Conservation (phyloP, 495 filamentous ascomycete species). For the Schizothecium vesticola region DNA sequence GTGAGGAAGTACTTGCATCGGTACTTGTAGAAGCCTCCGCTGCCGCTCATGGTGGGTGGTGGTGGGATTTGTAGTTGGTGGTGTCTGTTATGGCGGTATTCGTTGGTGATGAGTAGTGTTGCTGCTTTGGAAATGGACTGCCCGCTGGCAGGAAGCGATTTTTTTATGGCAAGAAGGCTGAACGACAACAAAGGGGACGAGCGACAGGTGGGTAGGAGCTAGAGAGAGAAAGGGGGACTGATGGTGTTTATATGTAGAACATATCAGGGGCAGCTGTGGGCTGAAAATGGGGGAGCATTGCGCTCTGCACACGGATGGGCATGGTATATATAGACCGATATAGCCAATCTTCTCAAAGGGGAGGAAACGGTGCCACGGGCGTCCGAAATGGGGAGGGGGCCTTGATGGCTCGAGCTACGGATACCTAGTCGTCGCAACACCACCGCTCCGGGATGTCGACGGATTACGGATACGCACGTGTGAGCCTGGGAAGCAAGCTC, state of each 20-base stretch:
- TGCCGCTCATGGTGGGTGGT: constrained; percentile 45
- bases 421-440: neutral
- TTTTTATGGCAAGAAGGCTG: neutral
- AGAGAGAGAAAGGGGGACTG: neutral
- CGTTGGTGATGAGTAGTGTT: neutral
- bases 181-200: neutral
- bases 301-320: neutral
- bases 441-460: neutral
- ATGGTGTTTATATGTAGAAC: neutral
- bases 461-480: neutral
- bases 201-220: neutral
- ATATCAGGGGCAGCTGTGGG: neutral
- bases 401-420: neutral
- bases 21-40: constrained; percentile 56
- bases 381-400: neutral
- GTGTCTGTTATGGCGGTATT: neutral
- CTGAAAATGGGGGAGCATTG: neutral
- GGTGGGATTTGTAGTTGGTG: neutral
- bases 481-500: constrained; percentile 4
- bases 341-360: neutral
- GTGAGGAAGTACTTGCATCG: constrained; percentile 57
- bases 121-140: constrained; percentile 7
- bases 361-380: neutral
- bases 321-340: neutral
- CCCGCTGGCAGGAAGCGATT: constrained; percentile 28